Base-by-base conservation (phyloP, 1,284 basidiomycete species). In the Sporisorium reilianum region DNA sequence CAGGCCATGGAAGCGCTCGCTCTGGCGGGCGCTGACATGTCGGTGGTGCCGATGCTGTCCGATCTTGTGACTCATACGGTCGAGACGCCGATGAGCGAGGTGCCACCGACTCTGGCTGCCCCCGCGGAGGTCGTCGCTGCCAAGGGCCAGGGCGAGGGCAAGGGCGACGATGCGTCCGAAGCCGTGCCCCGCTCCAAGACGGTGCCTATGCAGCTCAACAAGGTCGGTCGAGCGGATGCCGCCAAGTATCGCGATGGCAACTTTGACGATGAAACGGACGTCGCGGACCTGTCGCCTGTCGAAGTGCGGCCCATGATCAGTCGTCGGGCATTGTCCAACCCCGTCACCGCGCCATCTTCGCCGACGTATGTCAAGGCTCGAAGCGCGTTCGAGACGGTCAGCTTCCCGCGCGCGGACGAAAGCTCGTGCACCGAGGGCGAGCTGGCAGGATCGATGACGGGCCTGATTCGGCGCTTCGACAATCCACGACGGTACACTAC, bases 361-460 rank as follows among this genome's bases (percentile, higher is more conserved):
- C 68, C 73, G 28, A 71, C 73, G 9, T 75, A 64, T 30, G 52
- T 46, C 53, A 64, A 62, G 44, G 56, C 56, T 23, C 56, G 64
- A 12, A 52, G 48, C 16, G 20, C 38, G 5, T 68, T 64, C 42
- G 64, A 64, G 14, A 30, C 68, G 5, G 50, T 53, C 41, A 45
- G 49, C 38, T 64, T 64, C 25, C 64, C 64, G 28, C 53, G 73
- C 0, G 73, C 73, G n/a, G 77, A 79, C 53, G 71, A 80, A 60
- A 77, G 78, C 59, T 80, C 75, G n/a, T 80, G 76, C 30, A 78
- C 78, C 2, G 78, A 80, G 55, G 76, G 57, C 38, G 78, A 80
- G 61, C 45, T 71, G 5, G 60, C 55, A 6, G 50, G 64, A 8
- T 58, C 71, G 12, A 57, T 78, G 16, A 45, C 55, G 5, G 64